phyloP scores from a whole-genome alignment of 202 grass and related monocot species.

The Zoysia matrella region DNA sequence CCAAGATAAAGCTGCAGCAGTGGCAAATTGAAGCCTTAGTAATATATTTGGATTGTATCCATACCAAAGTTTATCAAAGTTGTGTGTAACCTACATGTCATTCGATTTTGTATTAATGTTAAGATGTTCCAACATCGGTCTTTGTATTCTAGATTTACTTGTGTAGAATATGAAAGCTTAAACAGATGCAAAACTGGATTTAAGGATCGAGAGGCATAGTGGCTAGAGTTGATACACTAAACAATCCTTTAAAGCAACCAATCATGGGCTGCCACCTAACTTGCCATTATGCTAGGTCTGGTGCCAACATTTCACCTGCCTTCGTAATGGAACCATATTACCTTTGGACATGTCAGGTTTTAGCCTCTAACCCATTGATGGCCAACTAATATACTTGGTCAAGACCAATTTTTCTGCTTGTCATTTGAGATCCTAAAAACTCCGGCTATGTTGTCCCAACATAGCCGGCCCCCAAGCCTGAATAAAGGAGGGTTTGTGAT shows the following conservation, averaged over 20 bases:
- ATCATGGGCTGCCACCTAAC: background rate
- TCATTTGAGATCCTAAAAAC: too few relatives aligned
- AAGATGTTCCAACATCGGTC: background rate
- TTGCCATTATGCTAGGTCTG: background rate
- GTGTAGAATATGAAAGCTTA: background rate
- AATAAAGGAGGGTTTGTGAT: too few relatives aligned
- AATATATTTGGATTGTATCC: background rate
- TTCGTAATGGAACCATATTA: background rate
- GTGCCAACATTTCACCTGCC: background rate
- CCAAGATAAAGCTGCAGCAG: too few relatives aligned
- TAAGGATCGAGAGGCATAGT: background rate
- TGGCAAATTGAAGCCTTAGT: background rate
- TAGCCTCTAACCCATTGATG: background rate
- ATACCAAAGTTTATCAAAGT: background rate
- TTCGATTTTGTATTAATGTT: background rate
- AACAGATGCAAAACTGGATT: background rate
- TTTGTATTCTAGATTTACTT: background rate
- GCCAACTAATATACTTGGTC: background rate
- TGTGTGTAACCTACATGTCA: background rate
- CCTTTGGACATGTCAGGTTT: background rate
- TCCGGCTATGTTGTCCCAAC: too few relatives aligned
- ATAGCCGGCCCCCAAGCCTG: too few relatives aligned
- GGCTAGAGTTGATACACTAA: background rate
- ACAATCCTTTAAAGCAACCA: background rate
- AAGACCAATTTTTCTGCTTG: background rate